phyloP scores from a whole-genome alignment of 192 early-diverging fungal genomes.

The Phycomyces nitens region DNA sequence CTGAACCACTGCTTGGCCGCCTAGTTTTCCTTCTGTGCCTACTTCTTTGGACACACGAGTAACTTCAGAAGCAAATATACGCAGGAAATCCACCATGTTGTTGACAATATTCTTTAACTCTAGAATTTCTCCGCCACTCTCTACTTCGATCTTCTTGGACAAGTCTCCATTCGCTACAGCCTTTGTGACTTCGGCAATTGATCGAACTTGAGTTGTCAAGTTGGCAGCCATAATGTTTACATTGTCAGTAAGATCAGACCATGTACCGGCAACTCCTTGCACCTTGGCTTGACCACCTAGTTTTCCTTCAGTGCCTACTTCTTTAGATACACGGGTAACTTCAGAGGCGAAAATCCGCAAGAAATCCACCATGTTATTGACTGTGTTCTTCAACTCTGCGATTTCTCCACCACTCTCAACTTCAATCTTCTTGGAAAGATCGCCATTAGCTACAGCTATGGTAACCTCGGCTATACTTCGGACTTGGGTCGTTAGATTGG shows the following conservation, averaged over 20 bases:
- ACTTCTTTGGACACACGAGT: constrained; percentile 17
- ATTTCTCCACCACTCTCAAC: constrained; percentile 53
- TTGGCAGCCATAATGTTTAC: constrained; percentile 65
- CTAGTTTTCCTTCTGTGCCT: constrained; percentile 11
- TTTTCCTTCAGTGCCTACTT: constrained; percentile 69
- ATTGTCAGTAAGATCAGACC: constrained; percentile 71
- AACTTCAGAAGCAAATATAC: constrained; percentile 54
- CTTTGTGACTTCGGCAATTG: constrained; percentile 60
- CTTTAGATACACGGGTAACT: constrained; percentile 57
- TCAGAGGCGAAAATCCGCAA: constrained; percentile 56
- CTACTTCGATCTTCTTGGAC: constrained; percentile 58
- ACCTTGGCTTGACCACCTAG: constrained; percentile 75
- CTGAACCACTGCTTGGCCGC: constrained; percentile 11
- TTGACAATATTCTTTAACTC: constrained; percentile 73
- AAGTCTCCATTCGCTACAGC: constrained; percentile 57
- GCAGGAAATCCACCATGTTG: constrained; percentile 72
- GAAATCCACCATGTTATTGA: constrained; percentile 62
- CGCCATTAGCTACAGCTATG: constrained; percentile 51
- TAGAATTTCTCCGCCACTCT: constrained; percentile 63
- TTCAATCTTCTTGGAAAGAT: constrained; percentile 47
- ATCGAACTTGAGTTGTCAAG: constrained; percentile 63
- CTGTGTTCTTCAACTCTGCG: constrained; percentile 53
- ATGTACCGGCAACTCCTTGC: constrained; percentile 65
- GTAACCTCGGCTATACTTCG: constrained; percentile 53
- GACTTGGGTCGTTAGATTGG: constrained; percentile 52